phyloP scores from a whole-genome alignment of 2,329 filamentous ascomycete species.

The Dryadomyces quercus-mongolicae region DNA sequence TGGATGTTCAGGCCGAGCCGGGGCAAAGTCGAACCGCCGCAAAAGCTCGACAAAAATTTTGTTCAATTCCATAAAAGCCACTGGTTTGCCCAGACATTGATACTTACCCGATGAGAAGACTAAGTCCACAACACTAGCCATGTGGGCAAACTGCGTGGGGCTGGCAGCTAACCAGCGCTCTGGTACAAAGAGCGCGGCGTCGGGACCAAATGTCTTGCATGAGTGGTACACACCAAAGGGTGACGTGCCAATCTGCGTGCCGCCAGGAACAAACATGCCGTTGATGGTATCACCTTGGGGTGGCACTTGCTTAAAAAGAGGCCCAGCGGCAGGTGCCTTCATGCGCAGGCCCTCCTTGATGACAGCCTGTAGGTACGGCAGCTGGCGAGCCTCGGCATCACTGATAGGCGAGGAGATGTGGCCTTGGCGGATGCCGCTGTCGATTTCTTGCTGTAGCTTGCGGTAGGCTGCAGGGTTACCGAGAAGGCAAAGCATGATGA shows the following conservation, averaged over 20 bases:
- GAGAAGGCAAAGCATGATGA: conserved; percentile 16
- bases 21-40: neutral
- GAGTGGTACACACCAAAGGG: conserved; percentile 18
- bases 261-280: conserved; percentile 29
- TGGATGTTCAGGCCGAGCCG: neutral
- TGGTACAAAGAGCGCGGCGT: conserved; percentile 29
- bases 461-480: conserved; percentile 14
- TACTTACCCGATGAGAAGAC: conserved; percentile 27
- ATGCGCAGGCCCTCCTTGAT: conserved; percentile 36
- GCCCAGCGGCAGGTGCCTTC: conserved; percentile 28
- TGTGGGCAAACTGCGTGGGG: conserved; percentile 12
- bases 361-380: conserved; percentile 37
- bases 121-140: conserved; percentile 19
- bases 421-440: conserved; percentile 17
- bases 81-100: conserved; percentile 28
- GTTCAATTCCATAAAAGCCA: conserved; percentile 30
- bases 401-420: conserved; percentile 19
- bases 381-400: conserved; percentile 23
- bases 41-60: conserved; percentile 17
- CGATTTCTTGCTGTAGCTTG: conserved; percentile 20
- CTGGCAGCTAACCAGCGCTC: conserved; percentile 30
- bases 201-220: conserved; percentile 20
- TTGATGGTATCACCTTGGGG: conserved; percentile 25
- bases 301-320: conserved; percentile 16
- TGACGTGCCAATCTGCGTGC: conserved; percentile 31